Evolutionary conservation across 352 stramenopile genomes (phyloP).

Genomic region (Pythium periplocum): DNA sequence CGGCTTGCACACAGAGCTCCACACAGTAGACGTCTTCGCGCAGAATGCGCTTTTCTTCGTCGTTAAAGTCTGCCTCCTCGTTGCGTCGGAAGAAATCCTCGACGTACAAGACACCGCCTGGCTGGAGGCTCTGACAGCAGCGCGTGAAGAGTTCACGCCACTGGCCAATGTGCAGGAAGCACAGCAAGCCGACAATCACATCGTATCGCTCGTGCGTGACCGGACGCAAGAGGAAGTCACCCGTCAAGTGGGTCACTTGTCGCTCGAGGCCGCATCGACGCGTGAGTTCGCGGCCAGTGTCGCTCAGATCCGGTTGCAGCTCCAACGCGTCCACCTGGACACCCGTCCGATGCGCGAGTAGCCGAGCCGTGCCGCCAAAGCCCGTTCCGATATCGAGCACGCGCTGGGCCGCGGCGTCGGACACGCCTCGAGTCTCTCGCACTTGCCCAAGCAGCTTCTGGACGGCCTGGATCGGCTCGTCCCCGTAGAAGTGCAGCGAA

Average conservation of each 20-base stretch:
- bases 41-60: slow-evolving; percentile 37
- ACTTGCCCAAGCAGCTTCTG: slow-evolving; percentile 27
- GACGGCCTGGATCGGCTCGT: slow-evolving; percentile 51
- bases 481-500: slow-evolving; percentile 60
- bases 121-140: slow-evolving; percentile 50
- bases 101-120: slow-evolving; percentile 62
- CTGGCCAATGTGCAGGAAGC: slow-evolving; percentile 73
- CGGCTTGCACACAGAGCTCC: slow-evolving; percentile 29
- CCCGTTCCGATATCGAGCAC: slow-evolving; percentile 89
- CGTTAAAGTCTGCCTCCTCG: slow-evolving; percentile 25
- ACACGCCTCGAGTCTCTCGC: slow-evolving; percentile 7
- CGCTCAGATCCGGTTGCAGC: slow-evolving; percentile 69
- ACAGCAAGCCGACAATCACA: slow-evolving; percentile 58
- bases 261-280: slow-evolving; percentile 40
- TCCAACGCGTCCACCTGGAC: slow-evolving; percentile 72
- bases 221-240: slow-evolving; percentile 51
- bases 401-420: slow-evolving; percentile 7
- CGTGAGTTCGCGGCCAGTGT: slow-evolving; percentile 52
- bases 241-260: slow-evolving; percentile 47
- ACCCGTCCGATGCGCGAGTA: slow-evolving; percentile 66
- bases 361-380: slow-evolving; percentile 82
- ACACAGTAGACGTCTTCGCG: slow-evolving; percentile 59
- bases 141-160: slow-evolving; percentile 54
- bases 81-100: slow-evolving; percentile 72
- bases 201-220: slow-evolving; percentile 36